Evolutionary conservation across 140 eudicot species (phyloP), one percentile per base, ranked within the genome.

Genomic region (Cichorium intybus): DNA sequence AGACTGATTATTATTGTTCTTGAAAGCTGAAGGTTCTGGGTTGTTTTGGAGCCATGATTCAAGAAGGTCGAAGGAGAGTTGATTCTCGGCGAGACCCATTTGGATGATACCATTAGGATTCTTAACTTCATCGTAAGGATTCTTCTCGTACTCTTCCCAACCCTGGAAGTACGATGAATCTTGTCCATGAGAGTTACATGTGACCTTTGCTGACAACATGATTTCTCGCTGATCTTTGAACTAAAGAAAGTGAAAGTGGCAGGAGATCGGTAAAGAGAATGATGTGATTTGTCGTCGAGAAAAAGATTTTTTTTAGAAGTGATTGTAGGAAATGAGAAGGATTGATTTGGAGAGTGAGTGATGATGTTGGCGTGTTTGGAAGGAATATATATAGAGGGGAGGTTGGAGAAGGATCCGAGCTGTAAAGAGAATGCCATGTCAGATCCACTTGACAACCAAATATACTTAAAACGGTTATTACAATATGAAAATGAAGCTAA

Each of bases 61-160:
- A 26, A 82, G 69, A 72, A 77, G 81, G 16, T 79, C 78, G 10
- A 79, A 64, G 1, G 77, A 70, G 31, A 79, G 77, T 66, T 80
- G 86, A 26, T 81, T 81, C 46, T 81, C 86, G 46, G 86, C 86
- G 7, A 81, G 83, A 7, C 86, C 86, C 86, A 81, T 81, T 49
- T 81, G 86, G 68, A 81, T 81, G 65, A 81, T 81, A 5, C 86
- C 86, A 7, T 68, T 41, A 4, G 80, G 80, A 51, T 81, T 81
- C 34, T 62, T 52, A 31, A 66, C 7, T 16, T 63, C 75, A 14
- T 73, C 79, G 54, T 68, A 82, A 0, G 96, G 96, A 76, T 88
- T 88, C 69, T 87, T 91, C 92, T 91, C 98, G 72, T 91, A 91
- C 66, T 85, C 98, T 62, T 91, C 84, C 98, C 98, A 91, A 62